Evolutionary conservation across 768 basidiomycete species (phyloP).

Genomic region (Udeniomyces megalosporus): DNA sequence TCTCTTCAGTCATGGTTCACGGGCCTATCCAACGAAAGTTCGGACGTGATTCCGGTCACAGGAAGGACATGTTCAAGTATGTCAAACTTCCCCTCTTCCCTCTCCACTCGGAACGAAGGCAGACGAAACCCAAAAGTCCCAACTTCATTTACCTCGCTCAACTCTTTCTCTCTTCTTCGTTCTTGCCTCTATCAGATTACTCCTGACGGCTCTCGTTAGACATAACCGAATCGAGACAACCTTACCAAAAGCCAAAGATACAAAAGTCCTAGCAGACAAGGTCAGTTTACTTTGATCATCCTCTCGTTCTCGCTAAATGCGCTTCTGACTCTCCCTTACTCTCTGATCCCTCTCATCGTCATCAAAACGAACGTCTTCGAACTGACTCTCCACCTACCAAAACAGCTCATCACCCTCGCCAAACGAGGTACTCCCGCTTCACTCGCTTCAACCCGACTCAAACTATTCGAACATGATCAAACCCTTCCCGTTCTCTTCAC

Average conservation of each 20-base stretch:
- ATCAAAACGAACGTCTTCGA: background rate
- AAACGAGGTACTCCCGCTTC: constrained; percentile 48
- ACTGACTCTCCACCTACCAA: background rate
- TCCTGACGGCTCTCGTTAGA: constrained; percentile 83
- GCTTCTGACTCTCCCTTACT: background rate
- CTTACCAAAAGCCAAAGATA: constrained; percentile 80
- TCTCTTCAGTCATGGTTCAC: no score
- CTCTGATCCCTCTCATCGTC: no score
- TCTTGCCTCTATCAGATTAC: constrained; percentile 28
- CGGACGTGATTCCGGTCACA: no score
- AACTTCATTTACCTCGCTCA: background rate
- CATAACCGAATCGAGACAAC: constrained; percentile 95
- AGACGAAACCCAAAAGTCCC: no score
- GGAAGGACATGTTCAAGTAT: no score
- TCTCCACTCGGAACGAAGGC: no score
- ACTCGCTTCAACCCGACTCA: background rate
- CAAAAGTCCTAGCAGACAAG: constrained; percentile 85
- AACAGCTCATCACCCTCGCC: constrained; percentile 65
- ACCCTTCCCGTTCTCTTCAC: constrained; percentile 70
- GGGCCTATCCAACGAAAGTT: no score
- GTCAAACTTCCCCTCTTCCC: no score
- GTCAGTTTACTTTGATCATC: constrained; percentile 29
- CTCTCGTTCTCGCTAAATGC: background rate
- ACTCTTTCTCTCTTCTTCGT: background rate
- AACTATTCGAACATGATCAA: constrained; percentile 35